Percentiles rank a stretch among this genome's conserved stretches.
Evolutionary conservation across 306 rosid species (phyloP).

Genomic region (Carpinus viminea): DNA sequence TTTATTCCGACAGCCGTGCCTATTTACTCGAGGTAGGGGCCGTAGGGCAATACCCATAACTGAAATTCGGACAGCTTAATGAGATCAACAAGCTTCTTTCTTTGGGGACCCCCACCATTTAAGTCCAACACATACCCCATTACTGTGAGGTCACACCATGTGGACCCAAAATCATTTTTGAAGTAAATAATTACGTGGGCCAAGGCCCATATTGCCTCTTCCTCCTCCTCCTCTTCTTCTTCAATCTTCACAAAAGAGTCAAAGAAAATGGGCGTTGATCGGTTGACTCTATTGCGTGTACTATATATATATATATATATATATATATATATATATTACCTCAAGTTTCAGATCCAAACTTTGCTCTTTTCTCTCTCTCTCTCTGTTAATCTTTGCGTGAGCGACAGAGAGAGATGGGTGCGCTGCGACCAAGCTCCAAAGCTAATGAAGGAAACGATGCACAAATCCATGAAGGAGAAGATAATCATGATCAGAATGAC

Average conservation of each 20-base stretch:
- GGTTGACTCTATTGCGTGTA: neutral
- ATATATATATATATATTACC: too few relatives aligned
- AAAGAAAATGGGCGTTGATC: neutral
- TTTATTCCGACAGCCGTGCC: too few relatives aligned
- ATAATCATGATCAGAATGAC: constrained; percentile 14
- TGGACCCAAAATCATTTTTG: neutral
- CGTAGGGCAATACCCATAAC: too few relatives aligned
- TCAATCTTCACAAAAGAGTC: neutral
- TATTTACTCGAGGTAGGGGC: too few relatives aligned
- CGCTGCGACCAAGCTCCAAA: constrained; percentile 30
- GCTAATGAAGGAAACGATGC: constrained; percentile 27
- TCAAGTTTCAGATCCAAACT: neutral
- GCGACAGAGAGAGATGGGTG: constrained; percentile 35
- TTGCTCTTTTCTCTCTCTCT: neutral
- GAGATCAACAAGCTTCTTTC: too few relatives aligned
- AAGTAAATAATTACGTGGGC: neutral
- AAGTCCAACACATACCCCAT: too few relatives aligned
- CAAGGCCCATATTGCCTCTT: neutral
- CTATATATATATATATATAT: too few relatives aligned
- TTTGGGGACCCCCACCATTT: too few relatives aligned
- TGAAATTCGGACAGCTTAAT: too few relatives aligned
- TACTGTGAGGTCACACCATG: neutral
- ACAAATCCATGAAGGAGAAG: constrained; percentile 18
- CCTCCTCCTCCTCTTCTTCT: neutral
- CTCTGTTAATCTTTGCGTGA: neutral